Base-by-base conservation (phyloP, 1,139 yeast species). In the Saccharomyces hybrid region DNA sequence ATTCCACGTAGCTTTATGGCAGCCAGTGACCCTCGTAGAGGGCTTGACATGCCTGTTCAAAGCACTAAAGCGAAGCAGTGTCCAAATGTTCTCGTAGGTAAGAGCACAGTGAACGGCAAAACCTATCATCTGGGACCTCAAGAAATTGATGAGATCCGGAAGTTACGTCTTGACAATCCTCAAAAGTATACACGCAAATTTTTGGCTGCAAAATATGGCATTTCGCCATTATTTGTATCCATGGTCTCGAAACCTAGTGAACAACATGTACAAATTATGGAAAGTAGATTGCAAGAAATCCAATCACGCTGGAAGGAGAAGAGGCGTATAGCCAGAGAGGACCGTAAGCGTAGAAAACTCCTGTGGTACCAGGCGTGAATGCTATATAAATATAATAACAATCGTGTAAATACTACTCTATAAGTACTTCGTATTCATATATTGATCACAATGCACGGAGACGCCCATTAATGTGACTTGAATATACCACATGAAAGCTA, bases 91-190 rank as follows among this genome's bases (percentile, higher is more conserved):
- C 57, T 62, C 14, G 50, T 57, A 13, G 59, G 64, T 32, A 57
- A 54, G 49, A 60, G 60, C 50, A 54, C 59, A 1, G 23, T 52
- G 47, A 31, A 54, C 13, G 75, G 75, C 27, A 82, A 83, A 66
- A 73, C 73, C 34, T 86, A 87, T 67, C 79, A 81, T 54, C 73
- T 89, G 58, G 79, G 83, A 1, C 81, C 83, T 11, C 81, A 77
- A 30, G 82, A 84, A 13, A 83, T 86, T 26, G 69, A 67, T 41
- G 83, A 88, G 70, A 84, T 91, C 57, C 80, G 78, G 61, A 63
- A 73, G 48, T 74, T 88, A 64, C 81, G 97, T 70, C 61, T 68
- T 20, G 70, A 76, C 50, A 84, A 89, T 60, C 93, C 93, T 0
- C 73, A 70, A 38, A 73, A 70, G 55, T 83, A 89, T 83, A 82